These are phyloP conservation scores for Fomes fomentarius DNA, from an alignment of 1,284 basidiomycete species.

Conservation along the genomic window DNA sequence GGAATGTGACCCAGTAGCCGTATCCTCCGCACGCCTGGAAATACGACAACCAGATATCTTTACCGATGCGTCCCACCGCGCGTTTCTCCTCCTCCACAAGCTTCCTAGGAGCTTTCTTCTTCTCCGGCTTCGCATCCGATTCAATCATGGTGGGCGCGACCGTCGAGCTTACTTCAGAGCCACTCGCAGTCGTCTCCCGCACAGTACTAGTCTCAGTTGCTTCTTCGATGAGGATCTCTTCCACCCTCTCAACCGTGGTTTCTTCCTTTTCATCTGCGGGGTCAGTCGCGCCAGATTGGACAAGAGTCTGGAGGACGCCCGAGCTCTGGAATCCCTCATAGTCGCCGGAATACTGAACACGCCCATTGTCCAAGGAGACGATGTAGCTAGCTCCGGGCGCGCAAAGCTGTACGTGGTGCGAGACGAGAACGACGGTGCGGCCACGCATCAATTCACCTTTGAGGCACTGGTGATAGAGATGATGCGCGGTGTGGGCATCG, in stretches of 20 bases:
- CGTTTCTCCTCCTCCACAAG: conserved; percentile 90
- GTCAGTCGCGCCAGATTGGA: conserved; percentile 61
- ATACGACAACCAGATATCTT: conserved; percentile 83
- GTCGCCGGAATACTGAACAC: conserved; percentile 76
- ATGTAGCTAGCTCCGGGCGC: conserved; percentile 71
- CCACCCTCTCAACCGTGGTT: conserved; percentile 24
- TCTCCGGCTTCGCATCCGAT: conserved; percentile 44
- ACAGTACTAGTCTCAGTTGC: background rate
- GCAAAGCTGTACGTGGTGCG: conserved; percentile 87
- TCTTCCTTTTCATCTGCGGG: conserved; percentile 40
- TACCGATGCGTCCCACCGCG: conserved; percentile 81
- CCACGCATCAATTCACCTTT: conserved; percentile 82
- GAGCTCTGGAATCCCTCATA: conserved; percentile 70
- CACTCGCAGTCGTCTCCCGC: background rate
- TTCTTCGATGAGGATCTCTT: conserved; percentile 26
- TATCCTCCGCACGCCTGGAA: conserved; percentile 69
- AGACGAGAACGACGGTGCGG: conserved; percentile 86
- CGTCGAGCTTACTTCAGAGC: conserved; percentile 57
- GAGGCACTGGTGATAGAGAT: conserved; percentile 82
- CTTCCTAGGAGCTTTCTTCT: conserved; percentile 77
- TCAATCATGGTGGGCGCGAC: conserved; percentile 39
- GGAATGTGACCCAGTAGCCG: conserved; percentile 78
- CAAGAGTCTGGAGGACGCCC: conserved; percentile 66
- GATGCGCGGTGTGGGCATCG: conserved; percentile 88
- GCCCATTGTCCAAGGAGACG: conserved; percentile 86